Evolutionary conservation across 169 alveolate species (phyloP).

Genomic region (Amoebophrya sp.): DNA sequence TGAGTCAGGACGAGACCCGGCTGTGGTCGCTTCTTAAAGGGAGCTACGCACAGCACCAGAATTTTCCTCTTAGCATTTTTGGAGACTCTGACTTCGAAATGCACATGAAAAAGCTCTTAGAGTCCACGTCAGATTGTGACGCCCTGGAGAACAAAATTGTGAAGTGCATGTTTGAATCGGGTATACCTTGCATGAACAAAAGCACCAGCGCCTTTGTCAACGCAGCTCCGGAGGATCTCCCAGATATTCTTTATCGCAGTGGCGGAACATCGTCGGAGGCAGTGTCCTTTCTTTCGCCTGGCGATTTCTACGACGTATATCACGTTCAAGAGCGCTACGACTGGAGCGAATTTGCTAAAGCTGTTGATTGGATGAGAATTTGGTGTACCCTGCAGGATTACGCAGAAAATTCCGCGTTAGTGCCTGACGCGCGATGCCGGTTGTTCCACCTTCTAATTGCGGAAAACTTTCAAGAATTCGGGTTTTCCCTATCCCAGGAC

Average conservation of each 20-base stretch:
- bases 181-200: background rate
- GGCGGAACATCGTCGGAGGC: background rate
- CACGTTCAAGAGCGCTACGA: background rate
- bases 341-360: background rate
- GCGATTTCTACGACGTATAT: background rate
- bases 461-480: no score
- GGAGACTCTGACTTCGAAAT: background rate
- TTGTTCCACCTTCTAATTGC: no score
- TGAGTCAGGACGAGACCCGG: background rate
- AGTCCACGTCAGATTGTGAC: background rate
- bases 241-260: background rate
- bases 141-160: background rate
- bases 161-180: background rate
- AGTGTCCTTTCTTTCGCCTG: background rate
- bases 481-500: no score
- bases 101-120: background rate
- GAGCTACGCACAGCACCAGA: background rate
- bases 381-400: background rate
- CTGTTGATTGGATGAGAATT: background rate
- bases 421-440: no score
- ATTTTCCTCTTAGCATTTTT: background rate
- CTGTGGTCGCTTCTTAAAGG: background rate
- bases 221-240: background rate
- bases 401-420: background rate
- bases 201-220: background rate